These are phyloP conservation scores for Aspergillus sparsus DNA, from an alignment of 495 filamentous ascomycete species.

Conservation along the genomic window DNA sequence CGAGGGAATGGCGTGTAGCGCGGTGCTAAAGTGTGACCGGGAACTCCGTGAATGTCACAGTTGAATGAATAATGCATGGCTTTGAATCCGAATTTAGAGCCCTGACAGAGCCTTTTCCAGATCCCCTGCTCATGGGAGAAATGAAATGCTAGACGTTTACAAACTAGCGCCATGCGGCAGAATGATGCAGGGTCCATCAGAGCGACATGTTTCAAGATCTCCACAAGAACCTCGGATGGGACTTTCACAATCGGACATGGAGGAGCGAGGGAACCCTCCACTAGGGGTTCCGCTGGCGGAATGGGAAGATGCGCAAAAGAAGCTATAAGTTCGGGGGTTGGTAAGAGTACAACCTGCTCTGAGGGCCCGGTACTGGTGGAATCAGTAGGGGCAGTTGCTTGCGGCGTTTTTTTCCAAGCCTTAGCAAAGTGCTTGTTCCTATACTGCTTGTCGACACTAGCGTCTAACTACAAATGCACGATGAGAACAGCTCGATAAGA, in stretches of 20 bases:
- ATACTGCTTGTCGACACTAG: conserved; percentile 79
- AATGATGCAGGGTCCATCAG: conserved; percentile 77
- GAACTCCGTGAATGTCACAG: conserved; percentile 61
- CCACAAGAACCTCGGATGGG: conserved; percentile 79
- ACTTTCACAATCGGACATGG: conserved; percentile 77
- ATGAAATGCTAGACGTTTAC: conserved; percentile 82
- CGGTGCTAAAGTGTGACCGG: conserved; percentile 44
- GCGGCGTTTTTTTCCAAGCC: conserved; percentile 53
- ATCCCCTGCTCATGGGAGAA: conserved; percentile 84
- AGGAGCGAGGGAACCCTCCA: conserved; percentile 66
- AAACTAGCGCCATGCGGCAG: conserved; percentile 76
- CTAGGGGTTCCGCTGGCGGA: conserved; percentile 51
- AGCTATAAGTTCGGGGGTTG: conserved; percentile 69
- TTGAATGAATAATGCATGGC: conserved; percentile 83
- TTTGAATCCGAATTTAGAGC: conserved; percentile 70
- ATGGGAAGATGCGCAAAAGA: conserved; percentile 72
- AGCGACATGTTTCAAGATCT: conserved; percentile 71
- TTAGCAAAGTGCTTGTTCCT: conserved; percentile 83
- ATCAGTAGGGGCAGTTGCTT: conserved; percentile 56
- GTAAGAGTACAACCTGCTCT: conserved; percentile 42
- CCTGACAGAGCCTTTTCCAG: conserved; percentile 77
- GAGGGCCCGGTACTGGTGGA: conserved; percentile 47
- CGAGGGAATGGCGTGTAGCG: conserved; percentile 47
- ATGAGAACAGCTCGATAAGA: conserved; percentile 1
- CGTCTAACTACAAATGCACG: conserved; percentile 63